These are phyloP conservation scores for Kodamaea lidongshanica DNA, from an alignment of 805 yeast species.

Conservation along the genomic window DNA sequence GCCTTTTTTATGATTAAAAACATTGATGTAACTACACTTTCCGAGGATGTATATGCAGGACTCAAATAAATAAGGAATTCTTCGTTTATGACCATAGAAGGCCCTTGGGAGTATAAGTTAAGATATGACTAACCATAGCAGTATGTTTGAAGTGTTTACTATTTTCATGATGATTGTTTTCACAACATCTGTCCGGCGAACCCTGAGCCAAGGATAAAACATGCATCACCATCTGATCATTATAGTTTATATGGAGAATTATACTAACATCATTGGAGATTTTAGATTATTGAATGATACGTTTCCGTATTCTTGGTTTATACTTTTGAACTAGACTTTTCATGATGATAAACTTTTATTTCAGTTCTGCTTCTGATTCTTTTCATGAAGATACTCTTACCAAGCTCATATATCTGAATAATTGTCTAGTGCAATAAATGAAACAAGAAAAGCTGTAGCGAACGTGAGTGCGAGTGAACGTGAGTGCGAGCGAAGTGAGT, in stretches of 20 bases:
- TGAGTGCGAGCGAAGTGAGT: too few species aligned
- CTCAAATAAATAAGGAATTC: slow-evolving; percentile 60
- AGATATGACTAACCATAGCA: slow-evolving; percentile 2
- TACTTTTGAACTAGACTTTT: slow-evolving; percentile 4
- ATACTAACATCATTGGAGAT: slow-evolving; percentile 3
- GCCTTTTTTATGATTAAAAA: slow-evolving; percentile 19
- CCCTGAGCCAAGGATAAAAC: slow-evolving; percentile 79
- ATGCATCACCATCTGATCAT: slow-evolving; percentile 96
- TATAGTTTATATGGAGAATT: neutral
- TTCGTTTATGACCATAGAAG: slow-evolving; percentile 57
- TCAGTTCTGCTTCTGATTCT: slow-evolving; percentile 99
- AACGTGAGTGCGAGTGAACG: too few species aligned
- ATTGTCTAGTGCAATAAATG: too few species aligned
- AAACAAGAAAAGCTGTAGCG: too few species aligned
- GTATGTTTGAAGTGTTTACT: slow-evolving; percentile 6
- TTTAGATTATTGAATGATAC: slow-evolving; percentile 3
- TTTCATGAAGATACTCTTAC: slow-evolving; percentile 69
- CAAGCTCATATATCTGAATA: slow-evolving; percentile 49
- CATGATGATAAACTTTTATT: slow-evolving; percentile 56
- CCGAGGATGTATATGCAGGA: slow-evolving; percentile 81
- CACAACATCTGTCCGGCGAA: slow-evolving; percentile 39
- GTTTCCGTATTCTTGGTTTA: slow-evolving; percentile 10
- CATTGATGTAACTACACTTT: slow-evolving; percentile 24
- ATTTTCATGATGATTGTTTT: slow-evolving; percentile 14
- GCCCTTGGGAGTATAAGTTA: neutral